phyloP scores from a whole-genome alignment of 2,329 filamentous ascomycete species.

The Fusarium luffae region DNA sequence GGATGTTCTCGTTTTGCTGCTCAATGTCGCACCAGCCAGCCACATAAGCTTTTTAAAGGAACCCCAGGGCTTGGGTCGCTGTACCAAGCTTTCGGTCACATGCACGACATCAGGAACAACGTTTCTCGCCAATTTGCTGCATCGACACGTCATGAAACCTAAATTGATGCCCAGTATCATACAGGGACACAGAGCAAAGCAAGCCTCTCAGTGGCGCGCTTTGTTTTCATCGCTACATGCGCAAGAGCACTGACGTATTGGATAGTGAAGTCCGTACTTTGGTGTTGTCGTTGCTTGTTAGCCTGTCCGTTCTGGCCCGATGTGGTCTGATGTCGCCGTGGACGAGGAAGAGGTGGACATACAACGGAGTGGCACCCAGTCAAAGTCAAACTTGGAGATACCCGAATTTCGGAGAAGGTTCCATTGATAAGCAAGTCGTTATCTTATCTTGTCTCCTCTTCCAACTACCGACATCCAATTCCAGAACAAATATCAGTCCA shows the following conservation, averaged over 20 bases:
- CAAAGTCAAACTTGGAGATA: not conserved
- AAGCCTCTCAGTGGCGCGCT: not conserved
- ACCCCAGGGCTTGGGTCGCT: not conserved
- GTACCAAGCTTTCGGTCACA: not conserved
- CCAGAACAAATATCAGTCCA: constrained; percentile 18
- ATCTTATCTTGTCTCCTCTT: not conserved
- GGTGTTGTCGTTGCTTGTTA: not conserved
- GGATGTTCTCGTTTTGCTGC: not conserved
- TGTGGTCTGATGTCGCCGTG: not conserved
- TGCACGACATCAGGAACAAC: not conserved
- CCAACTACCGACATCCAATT: constrained; percentile 18
- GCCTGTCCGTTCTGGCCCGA: not conserved
- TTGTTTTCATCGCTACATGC: not conserved
- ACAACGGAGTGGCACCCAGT: not conserved
- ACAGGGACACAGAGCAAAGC: not conserved
- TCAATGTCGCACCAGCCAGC: not conserved
- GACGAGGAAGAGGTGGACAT: not conserved
- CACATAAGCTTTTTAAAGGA: not conserved
- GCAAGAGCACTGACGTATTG: not conserved
- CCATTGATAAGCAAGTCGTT: not conserved
- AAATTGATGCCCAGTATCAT: not conserved
- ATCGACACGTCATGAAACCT: not conserved
- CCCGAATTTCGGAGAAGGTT: not conserved
- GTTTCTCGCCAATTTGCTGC: not conserved
- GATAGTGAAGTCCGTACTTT: not conserved